phyloP scores from a whole-genome alignment of 345 rosid species.

The Eucalyptus urophylla region DNA sequence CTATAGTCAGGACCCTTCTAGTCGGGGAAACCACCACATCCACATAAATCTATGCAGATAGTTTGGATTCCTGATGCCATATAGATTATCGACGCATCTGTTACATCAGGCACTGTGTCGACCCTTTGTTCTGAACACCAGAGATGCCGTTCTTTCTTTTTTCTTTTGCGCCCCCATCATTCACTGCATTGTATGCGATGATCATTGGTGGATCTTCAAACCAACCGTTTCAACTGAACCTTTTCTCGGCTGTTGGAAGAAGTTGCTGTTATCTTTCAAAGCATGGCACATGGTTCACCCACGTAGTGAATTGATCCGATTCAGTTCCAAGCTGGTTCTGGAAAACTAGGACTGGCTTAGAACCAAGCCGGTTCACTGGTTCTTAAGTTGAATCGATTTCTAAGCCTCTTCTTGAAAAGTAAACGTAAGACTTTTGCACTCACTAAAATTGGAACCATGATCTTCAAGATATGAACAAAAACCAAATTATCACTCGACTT shows the following conservation, averaged over 20 bases:
- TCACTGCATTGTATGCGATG: background rate
- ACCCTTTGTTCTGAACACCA: background rate
- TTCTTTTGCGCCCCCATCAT: background rate
- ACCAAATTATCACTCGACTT: background rate
- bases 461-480: background rate
- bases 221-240: background rate
- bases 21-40: background rate
- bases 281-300: background rate
- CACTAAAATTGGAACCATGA: background rate
- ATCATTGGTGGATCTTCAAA: background rate
- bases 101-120: background rate
- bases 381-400: background rate
- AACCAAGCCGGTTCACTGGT: background rate
- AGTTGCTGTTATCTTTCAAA: background rate
- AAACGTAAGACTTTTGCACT: background rate
- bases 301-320: background rate
- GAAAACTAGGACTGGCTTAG: background rate
- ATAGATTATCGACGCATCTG: background rate
- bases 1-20: slow-evolving; percentile 26
- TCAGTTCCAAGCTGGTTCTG: background rate
- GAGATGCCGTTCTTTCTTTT: background rate
- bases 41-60: background rate
- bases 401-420: background rate
- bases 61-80: background rate
- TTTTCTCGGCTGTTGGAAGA: background rate